Percentiles rank a stretch among this genome's conserved stretches.
Conservation (phyloP, 371 early-diverging fungal genomes). For the Dinochytrium kinnereticum region DNA sequence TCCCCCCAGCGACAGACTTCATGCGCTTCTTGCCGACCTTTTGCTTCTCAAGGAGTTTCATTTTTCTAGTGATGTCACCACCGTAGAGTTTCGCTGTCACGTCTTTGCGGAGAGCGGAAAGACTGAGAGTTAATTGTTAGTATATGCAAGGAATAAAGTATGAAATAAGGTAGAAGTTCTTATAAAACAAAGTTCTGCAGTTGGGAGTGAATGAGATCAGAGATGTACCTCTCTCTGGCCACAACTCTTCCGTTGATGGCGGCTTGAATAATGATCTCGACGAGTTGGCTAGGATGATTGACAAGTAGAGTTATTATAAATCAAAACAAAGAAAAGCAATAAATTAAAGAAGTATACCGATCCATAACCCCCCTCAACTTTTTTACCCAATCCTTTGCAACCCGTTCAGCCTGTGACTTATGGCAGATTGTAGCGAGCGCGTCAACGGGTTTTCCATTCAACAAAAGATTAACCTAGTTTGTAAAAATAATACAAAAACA, state of each 20-base stretch:
- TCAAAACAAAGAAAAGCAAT: not conserved
- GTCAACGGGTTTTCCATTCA: conserved; percentile 93
- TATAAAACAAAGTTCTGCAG: no score
- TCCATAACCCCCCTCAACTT: conserved; percentile 81
- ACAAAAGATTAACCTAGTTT: conserved; percentile 85
- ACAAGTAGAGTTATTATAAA: conserved; percentile 13
- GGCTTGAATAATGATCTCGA: conserved; percentile 93
- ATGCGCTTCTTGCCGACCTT: conserved; percentile 89
- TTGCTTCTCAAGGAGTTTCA: conserved; percentile 89
- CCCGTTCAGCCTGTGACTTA: conserved; percentile 68
- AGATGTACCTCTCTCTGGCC: conserved; percentile 81
- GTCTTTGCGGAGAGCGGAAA: conserved; percentile 86
- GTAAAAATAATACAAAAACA: no score
- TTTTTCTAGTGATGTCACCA: conserved; percentile 90
- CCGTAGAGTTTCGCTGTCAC: conserved; percentile 95
- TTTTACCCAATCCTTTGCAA: conserved; percentile 83
- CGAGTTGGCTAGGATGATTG: conserved; percentile 70
- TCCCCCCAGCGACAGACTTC: conserved; percentile 58
- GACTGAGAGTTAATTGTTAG: conserved; percentile 39
- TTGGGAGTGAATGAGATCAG: not conserved
- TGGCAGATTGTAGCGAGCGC: conserved; percentile 91
- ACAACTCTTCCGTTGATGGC: conserved; percentile 81
- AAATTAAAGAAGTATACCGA: conserved; percentile 31
- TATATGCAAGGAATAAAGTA: no score
- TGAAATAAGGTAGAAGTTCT: no score